Base-by-base conservation (phyloP, 179 eudicot genomes). In the Beta lomatogona region DNA sequence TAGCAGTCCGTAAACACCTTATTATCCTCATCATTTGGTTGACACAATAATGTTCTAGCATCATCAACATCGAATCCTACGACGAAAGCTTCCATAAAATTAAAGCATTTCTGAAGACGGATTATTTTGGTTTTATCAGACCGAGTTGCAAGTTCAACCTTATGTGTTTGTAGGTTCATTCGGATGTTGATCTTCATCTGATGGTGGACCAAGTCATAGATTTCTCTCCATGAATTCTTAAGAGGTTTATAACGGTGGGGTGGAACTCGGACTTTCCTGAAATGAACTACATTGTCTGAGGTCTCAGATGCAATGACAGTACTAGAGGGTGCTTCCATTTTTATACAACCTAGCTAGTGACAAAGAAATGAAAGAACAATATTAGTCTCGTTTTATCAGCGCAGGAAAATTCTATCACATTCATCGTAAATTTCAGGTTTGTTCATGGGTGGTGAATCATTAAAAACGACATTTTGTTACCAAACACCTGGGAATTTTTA, bases 111-210 rank as follows among this genome's bases (percentile, higher is more conserved):
- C 67, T 93, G 95, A 46, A 46, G 50, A 46, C 9, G 31, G 31
- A 28, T 46, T 5, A 46, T 46, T 46, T 46, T 8, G 50, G 50
- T 5, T 46, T 19, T 90, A 78, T 89, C 92, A 28, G 77, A 48
- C 0, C 88, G 85, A 77, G 97, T 93, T 80, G 85, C 91, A 28
- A 93, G 84, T 75, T 91, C 95, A 14, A 93, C 92, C 58, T 90
- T 81, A 25, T 89, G 86, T 6, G 86, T 82, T 53, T 92, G 90
- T 78, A 89, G 88, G 73, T 90, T 91, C 93, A 91, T 91, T 4
- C 93, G 91, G 48, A 93, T 85, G 83, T 91, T 92, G 18, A 91
- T 77, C 80, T 91, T 91, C 97, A 93, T 93, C 13, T 85, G 83
- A 5, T 90, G 89, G 64, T 86, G 86, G 10, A 93, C 81, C 0